phyloP scores from a whole-genome alignment of 2,329 filamentous ascomycete genomes.

The Cladophialophora immunda region DNA sequence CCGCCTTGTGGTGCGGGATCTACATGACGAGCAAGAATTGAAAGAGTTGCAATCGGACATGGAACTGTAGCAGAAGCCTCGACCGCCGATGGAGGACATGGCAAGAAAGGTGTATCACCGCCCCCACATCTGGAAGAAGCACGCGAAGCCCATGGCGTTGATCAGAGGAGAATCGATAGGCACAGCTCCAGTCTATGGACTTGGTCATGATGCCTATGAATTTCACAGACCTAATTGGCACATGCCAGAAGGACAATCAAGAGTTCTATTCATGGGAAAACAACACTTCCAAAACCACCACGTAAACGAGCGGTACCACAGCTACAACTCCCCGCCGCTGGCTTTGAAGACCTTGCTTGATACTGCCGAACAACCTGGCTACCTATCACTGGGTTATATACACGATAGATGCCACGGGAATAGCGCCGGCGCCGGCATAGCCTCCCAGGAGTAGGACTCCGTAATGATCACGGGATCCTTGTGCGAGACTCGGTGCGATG shows the following conservation, averaged over 20 bases:
- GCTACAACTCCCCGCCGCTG: neutral
- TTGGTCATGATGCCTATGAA: neutral
- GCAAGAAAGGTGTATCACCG: neutral
- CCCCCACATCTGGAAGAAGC: neutral
- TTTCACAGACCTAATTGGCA: neutral
- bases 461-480: too few relatives aligned
- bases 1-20: slow-evolving; percentile 61
- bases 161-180: neutral
- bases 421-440: too few relatives aligned
- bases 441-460: too few relatives aligned
- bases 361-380: too few relatives aligned
- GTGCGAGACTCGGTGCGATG: too few relatives aligned
- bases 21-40: neutral
- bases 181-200: neutral
- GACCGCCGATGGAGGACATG: slow-evolving; percentile 18
- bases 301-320: too few relatives aligned
- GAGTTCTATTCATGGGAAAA: too few relatives aligned
- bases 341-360: neutral
- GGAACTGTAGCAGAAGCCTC: slow-evolving; percentile 9
- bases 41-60: neutral
- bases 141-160: neutral
- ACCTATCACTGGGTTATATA: too few relatives aligned
- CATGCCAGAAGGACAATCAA: neutral
- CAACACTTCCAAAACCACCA: too few relatives aligned
- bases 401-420: too few relatives aligned